Evolutionary conservation across 305 asterid genomes (phyloP).

Genomic region (Fraxinus sp.): DNA sequence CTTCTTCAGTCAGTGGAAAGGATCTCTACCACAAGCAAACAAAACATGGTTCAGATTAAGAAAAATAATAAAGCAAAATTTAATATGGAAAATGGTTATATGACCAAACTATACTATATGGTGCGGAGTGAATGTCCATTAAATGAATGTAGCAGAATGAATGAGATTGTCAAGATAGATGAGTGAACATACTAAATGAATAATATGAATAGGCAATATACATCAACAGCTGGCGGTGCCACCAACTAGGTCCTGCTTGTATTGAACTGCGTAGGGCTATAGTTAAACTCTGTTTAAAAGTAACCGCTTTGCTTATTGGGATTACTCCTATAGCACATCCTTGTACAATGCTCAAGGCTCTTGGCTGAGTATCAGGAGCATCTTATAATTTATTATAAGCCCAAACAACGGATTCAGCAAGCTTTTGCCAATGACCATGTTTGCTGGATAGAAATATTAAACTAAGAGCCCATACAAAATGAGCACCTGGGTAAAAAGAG

Average conservation of each 20-base stretch:
- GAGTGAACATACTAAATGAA: neutral
- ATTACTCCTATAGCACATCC: neutral
- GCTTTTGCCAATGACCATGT: neutral
- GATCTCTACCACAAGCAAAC: conserved; percentile 58
- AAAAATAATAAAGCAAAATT: neutral
- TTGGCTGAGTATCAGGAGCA: neutral
- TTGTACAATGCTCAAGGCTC: neutral
- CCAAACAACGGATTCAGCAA: neutral
- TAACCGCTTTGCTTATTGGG: neutral
- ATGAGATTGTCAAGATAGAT: neutral
- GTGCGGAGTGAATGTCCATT: neutral
- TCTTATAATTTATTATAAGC: neutral
- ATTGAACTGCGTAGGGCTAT: neutral
- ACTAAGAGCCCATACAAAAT: neutral
- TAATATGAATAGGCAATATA: neutral
- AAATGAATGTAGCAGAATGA: neutral
- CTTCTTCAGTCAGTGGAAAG: conserved; percentile 89
- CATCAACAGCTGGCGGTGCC: neutral
- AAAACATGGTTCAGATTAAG: conserved; percentile 28
- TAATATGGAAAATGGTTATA: neutral
- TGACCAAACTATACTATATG: neutral
- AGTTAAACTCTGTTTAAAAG: neutral
- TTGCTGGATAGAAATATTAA: neutral
- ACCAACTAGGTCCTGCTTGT: neutral
- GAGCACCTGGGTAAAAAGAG: neutral